Conservation (phyloP, 768 basidiomycete species). For the Postia placenta region DNA sequence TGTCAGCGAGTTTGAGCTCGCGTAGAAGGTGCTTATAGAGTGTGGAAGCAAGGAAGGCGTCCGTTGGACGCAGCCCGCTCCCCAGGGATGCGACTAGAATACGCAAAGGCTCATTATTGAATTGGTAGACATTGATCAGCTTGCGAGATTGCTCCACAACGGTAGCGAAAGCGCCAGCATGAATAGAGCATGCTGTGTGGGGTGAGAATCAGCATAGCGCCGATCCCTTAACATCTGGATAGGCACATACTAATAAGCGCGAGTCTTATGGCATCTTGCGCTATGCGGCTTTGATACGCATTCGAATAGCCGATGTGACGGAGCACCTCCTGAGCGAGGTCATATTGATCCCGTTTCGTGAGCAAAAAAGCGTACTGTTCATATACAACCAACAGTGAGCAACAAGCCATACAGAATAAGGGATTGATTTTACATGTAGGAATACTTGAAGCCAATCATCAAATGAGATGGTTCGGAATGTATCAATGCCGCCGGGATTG, state of each 20-base stretch:
- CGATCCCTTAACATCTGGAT: neutral
- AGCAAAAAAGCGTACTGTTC: slow-evolving; percentile 72
- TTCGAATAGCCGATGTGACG: slow-evolving; percentile 71
- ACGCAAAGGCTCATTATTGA: slow-evolving; percentile 81
- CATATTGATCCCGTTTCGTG: slow-evolving; percentile 56
- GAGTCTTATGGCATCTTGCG: slow-evolving; percentile 68
- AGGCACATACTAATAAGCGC: slow-evolving; percentile 63
- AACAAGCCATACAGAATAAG: neutral
- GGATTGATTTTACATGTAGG: slow-evolving; percentile 60
- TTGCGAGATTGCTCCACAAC: slow-evolving; percentile 75
- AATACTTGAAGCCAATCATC: slow-evolving; percentile 82
- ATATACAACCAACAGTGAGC: neutral
- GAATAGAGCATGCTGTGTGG: slow-evolving; percentile 64
- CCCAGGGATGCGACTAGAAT: slow-evolving; percentile 70
- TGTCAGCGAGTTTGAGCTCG: slow-evolving; percentile 67
- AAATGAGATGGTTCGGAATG: slow-evolving; percentile 78
- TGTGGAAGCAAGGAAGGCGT: slow-evolving; percentile 67
- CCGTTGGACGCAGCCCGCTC: slow-evolving; percentile 62
- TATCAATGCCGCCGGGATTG: slow-evolving; percentile 42
- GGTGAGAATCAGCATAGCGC: neutral
- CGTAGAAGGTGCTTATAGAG: slow-evolving; percentile 82
- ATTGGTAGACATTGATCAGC: slow-evolving; percentile 70
- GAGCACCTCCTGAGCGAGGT: slow-evolving; percentile 67
- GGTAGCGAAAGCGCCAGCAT: slow-evolving; percentile 44
- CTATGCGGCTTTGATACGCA: slow-evolving; percentile 55